phyloP scores from a whole-genome alignment of 2,329 filamentous ascomycete genomes.

The Nigrospora oryzae region DNA sequence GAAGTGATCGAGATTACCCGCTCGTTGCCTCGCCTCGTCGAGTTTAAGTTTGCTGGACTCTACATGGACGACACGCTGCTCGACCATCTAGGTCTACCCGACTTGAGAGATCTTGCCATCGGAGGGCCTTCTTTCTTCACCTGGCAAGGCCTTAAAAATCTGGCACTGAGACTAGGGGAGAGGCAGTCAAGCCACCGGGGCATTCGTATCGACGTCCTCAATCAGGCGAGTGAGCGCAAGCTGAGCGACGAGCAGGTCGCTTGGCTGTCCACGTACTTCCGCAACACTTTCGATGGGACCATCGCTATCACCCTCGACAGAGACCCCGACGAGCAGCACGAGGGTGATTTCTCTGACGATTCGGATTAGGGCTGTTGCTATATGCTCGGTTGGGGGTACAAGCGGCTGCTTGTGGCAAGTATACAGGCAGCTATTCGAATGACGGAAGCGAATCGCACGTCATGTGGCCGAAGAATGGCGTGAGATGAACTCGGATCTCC shows the following conservation, averaged over 20 bases:
- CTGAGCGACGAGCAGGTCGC: constrained; percentile 16
- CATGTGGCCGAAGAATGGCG: no score
- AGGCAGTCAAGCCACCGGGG: constrained; percentile 12
- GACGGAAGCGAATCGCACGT: no score
- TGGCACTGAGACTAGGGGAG: constrained; percentile 26
- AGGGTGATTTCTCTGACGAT: constrained; percentile 23
- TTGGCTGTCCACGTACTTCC: constrained; percentile 15
- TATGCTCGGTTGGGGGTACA: no score
- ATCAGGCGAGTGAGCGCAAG: constrained; percentile 19
- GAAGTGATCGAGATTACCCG: constrained; percentile 39
- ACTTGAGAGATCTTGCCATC: constrained; percentile 44
- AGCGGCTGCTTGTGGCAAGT: no score
- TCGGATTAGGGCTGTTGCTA: constrained; percentile 4
- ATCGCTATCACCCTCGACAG: constrained; percentile 22
- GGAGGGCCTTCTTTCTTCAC: constrained; percentile 48
- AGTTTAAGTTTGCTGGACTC: constrained; percentile 47
- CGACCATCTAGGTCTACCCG: constrained; percentile 25
- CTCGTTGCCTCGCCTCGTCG: constrained; percentile 39
- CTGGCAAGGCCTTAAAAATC: constrained; percentile 34
- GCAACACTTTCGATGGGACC: constrained; percentile 17
- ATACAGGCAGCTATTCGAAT: no score
- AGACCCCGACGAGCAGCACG: constrained; percentile 25
- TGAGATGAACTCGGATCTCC: no score
- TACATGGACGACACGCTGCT: constrained; percentile 39
- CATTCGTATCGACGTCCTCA: constrained; percentile 23